phyloP scores from a whole-genome alignment of 2,329 filamentous ascomycete species.

The Pestalotiopsis sp. region DNA sequence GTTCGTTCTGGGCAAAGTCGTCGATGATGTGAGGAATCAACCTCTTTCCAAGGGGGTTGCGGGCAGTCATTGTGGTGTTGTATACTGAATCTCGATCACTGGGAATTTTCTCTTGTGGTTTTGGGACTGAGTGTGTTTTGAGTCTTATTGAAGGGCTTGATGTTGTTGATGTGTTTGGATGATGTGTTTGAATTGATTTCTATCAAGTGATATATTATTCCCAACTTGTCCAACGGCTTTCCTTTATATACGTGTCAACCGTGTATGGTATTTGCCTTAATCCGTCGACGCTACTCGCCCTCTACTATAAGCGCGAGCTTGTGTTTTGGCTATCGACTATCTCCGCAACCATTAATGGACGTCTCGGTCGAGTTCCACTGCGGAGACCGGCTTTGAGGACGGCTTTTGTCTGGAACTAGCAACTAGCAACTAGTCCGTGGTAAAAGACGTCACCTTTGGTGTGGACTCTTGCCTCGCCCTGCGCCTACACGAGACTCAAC shows the following conservation, averaged over 20 bases:
- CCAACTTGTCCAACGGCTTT: not conserved
- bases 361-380: not conserved
- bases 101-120: not conserved
- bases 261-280: not conserved
- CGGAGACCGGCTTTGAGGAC: not conserved
- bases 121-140: not conserved
- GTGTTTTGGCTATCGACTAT: not conserved
- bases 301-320: not conserved
- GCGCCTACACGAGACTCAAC: not conserved
- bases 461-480: not conserved
- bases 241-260: not conserved
- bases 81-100: not conserved
- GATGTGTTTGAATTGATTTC: not conserved
- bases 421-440: not conserved
- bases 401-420: not conserved
- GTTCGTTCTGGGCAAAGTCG: slow-evolving; percentile 34
- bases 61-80: not conserved
- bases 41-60: slow-evolving; percentile 19
- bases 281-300: not conserved
- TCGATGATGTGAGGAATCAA: slow-evolving; percentile 41
- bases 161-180: not conserved
- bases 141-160: not conserved
- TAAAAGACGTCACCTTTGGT: not conserved
- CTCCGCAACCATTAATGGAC: not conserved
- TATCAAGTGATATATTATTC: not conserved